Conservation (phyloP, 23 red algal genomes). For the Cyanidium caldarium region DNA sequence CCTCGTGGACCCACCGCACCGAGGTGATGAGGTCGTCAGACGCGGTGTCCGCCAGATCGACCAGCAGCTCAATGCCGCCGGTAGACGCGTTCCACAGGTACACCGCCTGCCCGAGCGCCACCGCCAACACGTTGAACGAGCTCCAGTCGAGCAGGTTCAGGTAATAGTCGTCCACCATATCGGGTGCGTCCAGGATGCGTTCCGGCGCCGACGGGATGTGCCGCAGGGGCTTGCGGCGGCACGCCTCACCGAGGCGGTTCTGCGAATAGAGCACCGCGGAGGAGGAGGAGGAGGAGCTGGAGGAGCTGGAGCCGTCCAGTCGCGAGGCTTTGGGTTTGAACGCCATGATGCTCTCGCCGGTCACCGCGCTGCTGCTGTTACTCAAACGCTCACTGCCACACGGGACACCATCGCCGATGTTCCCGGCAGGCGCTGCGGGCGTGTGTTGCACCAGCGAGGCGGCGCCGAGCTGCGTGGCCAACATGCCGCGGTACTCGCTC, state of each 20-base stretch:
- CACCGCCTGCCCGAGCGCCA: constrained; percentile 64
- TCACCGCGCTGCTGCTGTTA: too few species aligned
- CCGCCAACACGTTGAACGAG: constrained; percentile 57
- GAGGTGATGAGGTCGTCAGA: constrained; percentile 73
- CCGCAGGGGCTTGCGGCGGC: constrained; percentile 52
- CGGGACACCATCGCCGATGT: background rate
- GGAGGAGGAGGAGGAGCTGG: too few species aligned
- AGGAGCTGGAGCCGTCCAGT: too few species aligned
- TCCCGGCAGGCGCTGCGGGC: background rate
- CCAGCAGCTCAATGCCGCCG: constrained; percentile 76
- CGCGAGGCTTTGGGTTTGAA: constrained; percentile 87
- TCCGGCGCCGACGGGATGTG: constrained; percentile 65
- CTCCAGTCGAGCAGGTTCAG: constrained; percentile 95
- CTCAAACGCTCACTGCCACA: too few species aligned
- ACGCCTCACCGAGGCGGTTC: constrained; percentile 4
- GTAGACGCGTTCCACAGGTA: constrained; percentile 86
- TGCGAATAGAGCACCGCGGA: constrained; percentile 52
- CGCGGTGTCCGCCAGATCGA: constrained; percentile 4
- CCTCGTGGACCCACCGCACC: constrained; percentile 70
- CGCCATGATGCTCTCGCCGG: constrained; percentile 64
- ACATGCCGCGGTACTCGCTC: background rate
- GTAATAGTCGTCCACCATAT: constrained; percentile 79
- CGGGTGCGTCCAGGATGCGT: constrained; percentile 80
- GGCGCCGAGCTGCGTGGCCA: background rate
- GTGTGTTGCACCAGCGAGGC: background rate